Evolutionary conservation across 2,329 filamentous ascomycete species (phyloP).

Genomic region (Xylogone sp.): DNA sequence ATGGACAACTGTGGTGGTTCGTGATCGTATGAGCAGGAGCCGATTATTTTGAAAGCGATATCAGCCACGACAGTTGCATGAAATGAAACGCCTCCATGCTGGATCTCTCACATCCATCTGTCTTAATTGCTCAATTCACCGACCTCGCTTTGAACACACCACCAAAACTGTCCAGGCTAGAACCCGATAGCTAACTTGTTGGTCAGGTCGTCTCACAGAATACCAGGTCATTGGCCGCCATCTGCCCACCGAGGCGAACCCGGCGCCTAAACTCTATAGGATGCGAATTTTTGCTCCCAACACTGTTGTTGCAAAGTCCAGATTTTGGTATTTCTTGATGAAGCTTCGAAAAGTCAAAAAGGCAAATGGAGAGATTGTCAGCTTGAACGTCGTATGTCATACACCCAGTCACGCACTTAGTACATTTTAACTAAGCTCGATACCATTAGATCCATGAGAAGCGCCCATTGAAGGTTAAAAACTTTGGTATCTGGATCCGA

Average conservation of each 20-base stretch:
- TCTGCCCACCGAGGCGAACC: slow-evolving; percentile 95
- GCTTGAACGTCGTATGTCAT: slow-evolving; percentile 82
- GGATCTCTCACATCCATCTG: too few relatives aligned
- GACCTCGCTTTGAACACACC: too few relatives aligned
- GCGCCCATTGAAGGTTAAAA: slow-evolving; percentile 99
- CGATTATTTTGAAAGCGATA: too few relatives aligned
- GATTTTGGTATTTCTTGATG: slow-evolving; percentile 99
- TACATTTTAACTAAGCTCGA: neutral
- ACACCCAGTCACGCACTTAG: neutral
- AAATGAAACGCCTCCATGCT: too few relatives aligned
- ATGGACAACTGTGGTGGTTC: neutral
- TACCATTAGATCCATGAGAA: slow-evolving; percentile 84
- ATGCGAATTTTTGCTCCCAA: slow-evolving; percentile 99
- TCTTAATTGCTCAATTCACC: too few relatives aligned
- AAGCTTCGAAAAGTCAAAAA: slow-evolving; percentile 99
- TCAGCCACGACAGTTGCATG: too few relatives aligned
- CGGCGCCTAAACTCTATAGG: slow-evolving; percentile 97
- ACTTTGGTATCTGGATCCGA: slow-evolving; percentile 99
- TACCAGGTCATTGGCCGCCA: slow-evolving; percentile 99
- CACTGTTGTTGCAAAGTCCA: slow-evolving; percentile 96
- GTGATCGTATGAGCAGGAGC: too few relatives aligned
- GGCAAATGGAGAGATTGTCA: slow-evolving; percentile 98
- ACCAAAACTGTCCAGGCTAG: too few relatives aligned
- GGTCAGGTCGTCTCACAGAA: slow-evolving; percentile 95
- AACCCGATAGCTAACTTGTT: neutral